Conservation (phyloP, 164 flowering plant species). For the Tinospora cordifolia region DNA sequence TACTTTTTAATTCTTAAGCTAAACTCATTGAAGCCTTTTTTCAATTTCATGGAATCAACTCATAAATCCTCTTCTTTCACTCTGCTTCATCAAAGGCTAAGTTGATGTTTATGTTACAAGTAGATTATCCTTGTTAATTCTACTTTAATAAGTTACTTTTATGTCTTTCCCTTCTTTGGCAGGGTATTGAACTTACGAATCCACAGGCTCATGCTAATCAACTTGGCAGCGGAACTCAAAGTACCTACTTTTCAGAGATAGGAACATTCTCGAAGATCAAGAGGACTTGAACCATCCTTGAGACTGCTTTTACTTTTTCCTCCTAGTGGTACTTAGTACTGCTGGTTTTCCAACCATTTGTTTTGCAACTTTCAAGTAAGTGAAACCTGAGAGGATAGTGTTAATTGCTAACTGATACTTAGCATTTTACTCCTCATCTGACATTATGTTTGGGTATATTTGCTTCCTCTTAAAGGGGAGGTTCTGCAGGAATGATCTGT, state of each 20-base stretch:
- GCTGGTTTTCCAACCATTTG: neutral
- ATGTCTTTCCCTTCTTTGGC: slow-evolving; percentile 12
- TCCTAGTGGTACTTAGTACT: neutral
- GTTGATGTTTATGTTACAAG: too few species aligned
- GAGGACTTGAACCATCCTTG: slow-evolving; percentile 35
- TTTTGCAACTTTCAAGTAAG: neutral
- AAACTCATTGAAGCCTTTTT: too few species aligned
- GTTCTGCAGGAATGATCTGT: neutral
- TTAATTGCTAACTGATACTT: neutral
- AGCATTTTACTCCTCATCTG: neutral
- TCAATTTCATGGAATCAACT: too few species aligned
- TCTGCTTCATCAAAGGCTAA: too few species aligned
- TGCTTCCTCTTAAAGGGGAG: neutral
- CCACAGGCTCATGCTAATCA: slow-evolving; percentile 83
- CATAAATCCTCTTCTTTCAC: too few species aligned
- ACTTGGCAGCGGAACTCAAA: slow-evolving; percentile 89
- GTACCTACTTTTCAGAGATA: slow-evolving; percentile 92
- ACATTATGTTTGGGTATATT: neutral
- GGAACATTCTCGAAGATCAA: slow-evolving; percentile 94
- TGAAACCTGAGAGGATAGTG: slow-evolving; percentile 3
- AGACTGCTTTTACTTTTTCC: neutral
- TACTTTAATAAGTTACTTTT: neutral
- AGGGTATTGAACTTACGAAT: slow-evolving; percentile 91
- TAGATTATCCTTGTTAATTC: neutral
- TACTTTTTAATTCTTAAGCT: neutral